Evolutionary conservation across 305 asterid genomes (phyloP).

Genomic region (Nicotiana rustica): DNA sequence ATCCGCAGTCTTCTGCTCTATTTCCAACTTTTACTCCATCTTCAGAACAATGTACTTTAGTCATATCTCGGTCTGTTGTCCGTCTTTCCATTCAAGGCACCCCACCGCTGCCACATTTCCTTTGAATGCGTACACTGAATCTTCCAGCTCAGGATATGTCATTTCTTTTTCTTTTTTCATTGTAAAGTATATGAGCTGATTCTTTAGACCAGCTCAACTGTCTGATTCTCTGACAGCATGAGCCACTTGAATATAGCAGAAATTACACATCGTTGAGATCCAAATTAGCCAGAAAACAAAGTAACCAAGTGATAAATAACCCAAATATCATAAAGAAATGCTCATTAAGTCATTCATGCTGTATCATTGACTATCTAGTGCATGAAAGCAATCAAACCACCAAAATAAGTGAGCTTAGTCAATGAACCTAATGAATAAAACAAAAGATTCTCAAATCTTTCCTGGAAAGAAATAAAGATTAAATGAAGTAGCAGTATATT

Average conservation of each 20-base stretch:
- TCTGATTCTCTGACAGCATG: slow-evolving; percentile 21
- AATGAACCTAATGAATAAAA: slow-evolving; percentile 21
- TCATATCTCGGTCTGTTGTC: background rate
- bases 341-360: background rate
- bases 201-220: slow-evolving; percentile 32
- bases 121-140: slow-evolving; percentile 7
- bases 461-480: background rate
- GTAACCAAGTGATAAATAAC: slow-evolving; percentile 11
- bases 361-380: slow-evolving; percentile 10
- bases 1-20: slow-evolving; percentile 28
- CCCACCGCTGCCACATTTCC: background rate
- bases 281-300: background rate
- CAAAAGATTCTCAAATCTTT: slow-evolving; percentile 24
- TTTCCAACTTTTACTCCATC: slow-evolving; percentile 17
- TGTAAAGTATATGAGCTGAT: background rate
- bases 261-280: background rate
- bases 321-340: background rate
- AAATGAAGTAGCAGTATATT: slow-evolving; percentile 20
- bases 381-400: background rate
- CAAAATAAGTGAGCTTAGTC: slow-evolving; percentile 9
- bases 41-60: background rate
- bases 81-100: slow-evolving; percentile 10
- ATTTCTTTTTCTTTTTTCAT: background rate
- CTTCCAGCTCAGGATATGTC: background rate
- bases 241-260: slow-evolving; percentile 6